A percentile compares a stretch with the other conserved stretches of the same genome.
These are phyloP conservation scores for Phaeodactylum tricornutum DNA, from an alignment of 108 stramenopile genomes.

Conservation along the genomic window DNA sequence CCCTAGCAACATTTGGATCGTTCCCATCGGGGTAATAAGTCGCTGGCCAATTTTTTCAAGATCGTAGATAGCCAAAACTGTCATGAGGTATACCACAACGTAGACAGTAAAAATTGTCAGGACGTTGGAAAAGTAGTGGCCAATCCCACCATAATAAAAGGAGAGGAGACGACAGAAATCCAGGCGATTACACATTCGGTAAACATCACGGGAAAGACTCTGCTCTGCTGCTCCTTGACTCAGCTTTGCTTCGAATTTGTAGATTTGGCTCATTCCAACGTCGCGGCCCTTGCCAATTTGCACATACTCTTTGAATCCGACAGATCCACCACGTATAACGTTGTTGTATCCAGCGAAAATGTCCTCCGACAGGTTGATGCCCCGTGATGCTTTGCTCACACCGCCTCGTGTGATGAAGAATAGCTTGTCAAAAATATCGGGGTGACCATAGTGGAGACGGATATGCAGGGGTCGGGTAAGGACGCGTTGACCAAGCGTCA, in stretches of 20 bases:
- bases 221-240: conserved; percentile 98
- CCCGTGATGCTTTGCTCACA: conserved; percentile 93
- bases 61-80: conserved; percentile 83
- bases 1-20: conserved; percentile 89
- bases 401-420: conserved; percentile 97
- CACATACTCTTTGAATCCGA: conserved; percentile 94
- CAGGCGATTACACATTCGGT: conserved; percentile 87
- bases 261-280: conserved; percentile 98
- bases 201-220: conserved; percentile 93
- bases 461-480: conserved; percentile 89
- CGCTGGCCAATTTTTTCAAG: conserved; percentile 92
- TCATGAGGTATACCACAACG: conserved; percentile 89
- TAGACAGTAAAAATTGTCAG: conserved; percentile 91
- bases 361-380: conserved; percentile 98
- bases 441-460: conserved; percentile 96
- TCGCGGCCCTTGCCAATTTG: conserved; percentile 98
- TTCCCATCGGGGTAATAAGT: conserved; percentile 87
- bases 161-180: conserved; percentile 96
- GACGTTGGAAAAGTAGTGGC: conserved; percentile 94
- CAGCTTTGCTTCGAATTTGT: conserved; percentile 98
- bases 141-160: conserved; percentile 97
- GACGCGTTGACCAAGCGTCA: conserved; percentile 95
- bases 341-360: conserved; percentile 98
- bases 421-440: conserved; percentile 97
- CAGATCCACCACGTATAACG: conserved; percentile 86